These are phyloP conservation scores for Cercospora sp. DNA, from an alignment of 2,329 filamentous ascomycete genomes.

Conservation along the genomic window DNA sequence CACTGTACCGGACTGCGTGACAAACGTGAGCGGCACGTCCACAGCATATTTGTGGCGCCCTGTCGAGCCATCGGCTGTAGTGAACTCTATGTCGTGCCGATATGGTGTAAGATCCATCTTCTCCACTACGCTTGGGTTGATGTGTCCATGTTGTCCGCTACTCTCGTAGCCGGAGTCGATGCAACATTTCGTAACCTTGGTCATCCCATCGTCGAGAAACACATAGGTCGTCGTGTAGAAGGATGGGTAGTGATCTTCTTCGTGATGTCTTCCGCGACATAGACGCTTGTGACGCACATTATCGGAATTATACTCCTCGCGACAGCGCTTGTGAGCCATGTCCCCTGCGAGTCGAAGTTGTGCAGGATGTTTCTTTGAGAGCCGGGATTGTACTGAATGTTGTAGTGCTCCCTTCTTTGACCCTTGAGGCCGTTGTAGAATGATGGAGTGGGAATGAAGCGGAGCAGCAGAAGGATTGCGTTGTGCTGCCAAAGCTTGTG, in stretches of 20 bases:
- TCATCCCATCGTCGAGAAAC: background rate
- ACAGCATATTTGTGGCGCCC: background rate
- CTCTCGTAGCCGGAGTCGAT: background rate
- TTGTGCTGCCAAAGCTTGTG: too few species aligned
- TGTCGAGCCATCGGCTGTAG: background rate
- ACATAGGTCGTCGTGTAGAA: background rate
- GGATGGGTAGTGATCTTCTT: background rate
- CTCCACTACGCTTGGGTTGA: background rate
- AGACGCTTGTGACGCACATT: background rate
- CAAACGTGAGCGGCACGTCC: background rate
- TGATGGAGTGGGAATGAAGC: too few species aligned
- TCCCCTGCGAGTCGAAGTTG: too few species aligned
- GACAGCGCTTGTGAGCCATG: too few species aligned
- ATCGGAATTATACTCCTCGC: too few species aligned
- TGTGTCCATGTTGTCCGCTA: background rate
- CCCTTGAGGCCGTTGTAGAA: too few species aligned
- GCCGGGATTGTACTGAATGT: too few species aligned
- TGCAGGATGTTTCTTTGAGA: too few species aligned
- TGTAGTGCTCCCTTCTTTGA: too few species aligned
- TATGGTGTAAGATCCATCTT: background rate
- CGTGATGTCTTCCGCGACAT: background rate
- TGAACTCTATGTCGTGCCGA: background rate
- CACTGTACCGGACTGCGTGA: background rate
- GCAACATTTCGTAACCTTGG: background rate
- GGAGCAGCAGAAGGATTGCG: too few species aligned